These are phyloP conservation scores for Gossypium arboreum DNA, from an alignment of 345 rosid species.

Conservation along the genomic window DNA sequence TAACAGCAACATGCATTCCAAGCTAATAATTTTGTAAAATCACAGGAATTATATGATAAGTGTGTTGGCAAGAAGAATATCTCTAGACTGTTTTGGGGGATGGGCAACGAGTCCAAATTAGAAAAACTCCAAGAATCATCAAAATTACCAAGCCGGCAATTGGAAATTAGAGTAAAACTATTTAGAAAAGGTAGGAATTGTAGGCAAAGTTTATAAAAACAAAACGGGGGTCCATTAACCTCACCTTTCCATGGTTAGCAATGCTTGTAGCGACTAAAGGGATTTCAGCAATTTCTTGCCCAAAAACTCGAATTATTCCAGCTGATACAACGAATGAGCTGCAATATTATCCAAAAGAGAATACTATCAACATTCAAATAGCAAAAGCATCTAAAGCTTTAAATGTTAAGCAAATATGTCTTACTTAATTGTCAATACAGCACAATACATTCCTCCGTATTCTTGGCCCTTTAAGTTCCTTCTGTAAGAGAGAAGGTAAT, in stretches of 20 bases:
- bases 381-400: neutral
- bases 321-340: conserved; percentile 79
- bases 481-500: conserved; percentile 24
- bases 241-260: conserved; percentile 72
- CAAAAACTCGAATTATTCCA: conserved; percentile 75
- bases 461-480: conserved; percentile 78
- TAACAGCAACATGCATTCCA: neutral
- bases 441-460: conserved; percentile 86
- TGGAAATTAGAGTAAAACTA: neutral
- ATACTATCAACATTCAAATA: neutral
- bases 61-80: neutral
- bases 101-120: neutral
- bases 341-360: conserved; percentile 21
- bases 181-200: neutral
- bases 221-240: conserved; percentile 9
- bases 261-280: conserved; percentile 86
- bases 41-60: neutral
- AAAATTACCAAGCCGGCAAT: neutral
- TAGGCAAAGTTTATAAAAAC: neutral
- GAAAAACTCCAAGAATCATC: neutral
- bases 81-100: neutral
- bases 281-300: conserved; percentile 85
- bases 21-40: neutral
- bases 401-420: conserved; percentile 22
- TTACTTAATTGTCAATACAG: conserved; percentile 81